These are phyloP conservation scores for Trichophyton equinum DNA, from an alignment of 2,329 filamentous ascomycete species.

Conservation along the genomic window DNA sequence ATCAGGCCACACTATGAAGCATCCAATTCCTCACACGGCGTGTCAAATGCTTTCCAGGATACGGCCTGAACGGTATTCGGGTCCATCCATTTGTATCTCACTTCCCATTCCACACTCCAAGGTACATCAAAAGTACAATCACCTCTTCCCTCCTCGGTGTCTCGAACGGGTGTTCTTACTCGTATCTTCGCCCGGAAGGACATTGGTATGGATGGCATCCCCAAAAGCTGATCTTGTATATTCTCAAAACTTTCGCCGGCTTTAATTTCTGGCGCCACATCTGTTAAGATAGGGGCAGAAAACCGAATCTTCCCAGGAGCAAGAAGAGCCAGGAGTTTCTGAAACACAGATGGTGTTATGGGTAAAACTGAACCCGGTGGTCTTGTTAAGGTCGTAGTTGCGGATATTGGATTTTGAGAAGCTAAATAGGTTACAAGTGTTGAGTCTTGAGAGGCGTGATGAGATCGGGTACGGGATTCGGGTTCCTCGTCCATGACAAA, in stretches of 20 bases:
- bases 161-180: neutral
- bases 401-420: neutral
- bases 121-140: neutral
- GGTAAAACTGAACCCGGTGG: neutral
- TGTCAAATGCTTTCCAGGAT: neutral
- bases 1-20: neutral
- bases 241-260: neutral
- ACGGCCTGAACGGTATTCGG: slow-evolving; percentile 10
- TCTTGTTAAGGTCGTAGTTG: neutral
- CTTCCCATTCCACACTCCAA: slow-evolving; percentile 27
- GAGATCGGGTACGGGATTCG: neutral
- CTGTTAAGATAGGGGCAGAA: slow-evolving; percentile 28
- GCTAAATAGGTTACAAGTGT: neutral
- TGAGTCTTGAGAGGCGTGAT: neutral
- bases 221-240: neutral
- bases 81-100: slow-evolving; percentile 31
- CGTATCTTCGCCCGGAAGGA: neutral
- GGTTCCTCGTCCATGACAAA: neutral
- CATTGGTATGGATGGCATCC: neutral
- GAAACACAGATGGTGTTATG: slow-evolving; percentile 8
- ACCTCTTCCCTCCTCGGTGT: neutral
- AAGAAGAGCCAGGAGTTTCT: slow-evolving; percentile 17
- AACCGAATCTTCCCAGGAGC: slow-evolving; percentile 29
- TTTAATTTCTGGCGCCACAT: neutral
- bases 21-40: neutral